Evolutionary conservation across 164 flowering plant genomes (phyloP).

Genomic region (Nymphaea thermarum): DNA sequence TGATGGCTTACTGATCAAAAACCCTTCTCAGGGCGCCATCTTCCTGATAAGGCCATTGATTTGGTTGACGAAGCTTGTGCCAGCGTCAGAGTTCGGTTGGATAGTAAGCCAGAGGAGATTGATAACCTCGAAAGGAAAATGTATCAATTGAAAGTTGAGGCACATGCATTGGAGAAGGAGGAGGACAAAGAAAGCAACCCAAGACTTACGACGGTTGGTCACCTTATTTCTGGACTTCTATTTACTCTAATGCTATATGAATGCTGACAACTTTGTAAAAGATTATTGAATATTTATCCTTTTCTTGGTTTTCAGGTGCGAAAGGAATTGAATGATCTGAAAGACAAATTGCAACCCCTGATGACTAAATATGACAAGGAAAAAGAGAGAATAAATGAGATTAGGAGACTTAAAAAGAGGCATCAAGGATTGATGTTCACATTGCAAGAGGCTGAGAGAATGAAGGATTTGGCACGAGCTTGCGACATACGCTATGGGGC

Average conservation of each 20-base stretch:
- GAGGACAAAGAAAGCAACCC: conserved; percentile 75
- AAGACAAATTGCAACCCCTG: conserved; percentile 75
- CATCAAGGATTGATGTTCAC: conserved; percentile 52
- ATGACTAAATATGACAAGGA: conserved; percentile 70
- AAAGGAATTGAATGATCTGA: conserved; percentile 71
- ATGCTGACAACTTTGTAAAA: too few species aligned
- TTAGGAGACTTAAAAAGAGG: conserved; percentile 55
- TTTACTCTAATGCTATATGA: too few species aligned
- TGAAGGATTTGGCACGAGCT: conserved; percentile 72
- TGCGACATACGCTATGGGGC: conserved; percentile 76
- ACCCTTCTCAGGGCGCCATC: conserved; percentile 43
- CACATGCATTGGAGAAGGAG: conserved; percentile 81
- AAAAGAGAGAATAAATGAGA: conserved; percentile 69
- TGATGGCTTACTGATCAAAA: too few species aligned
- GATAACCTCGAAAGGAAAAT: conserved; percentile 71
- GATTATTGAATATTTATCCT: not conserved
- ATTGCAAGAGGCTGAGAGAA: conserved; percentile 74
- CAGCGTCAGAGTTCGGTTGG: conserved; percentile 83
- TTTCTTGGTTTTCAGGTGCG: conserved; percentile 28
- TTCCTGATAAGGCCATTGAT: conserved; percentile 91
- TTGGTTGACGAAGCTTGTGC: conserved; percentile 94
- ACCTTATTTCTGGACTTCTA: not conserved
- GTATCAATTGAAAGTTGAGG: conserved; percentile 70
- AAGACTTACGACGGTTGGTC: conserved; percentile 55
- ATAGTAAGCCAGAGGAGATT: conserved; percentile 83